Percentiles rank a stretch among this genome's conserved stretches.
Conservation (phyloP, 768 basidiomycete species). For the Hericium erinaceus region DNA sequence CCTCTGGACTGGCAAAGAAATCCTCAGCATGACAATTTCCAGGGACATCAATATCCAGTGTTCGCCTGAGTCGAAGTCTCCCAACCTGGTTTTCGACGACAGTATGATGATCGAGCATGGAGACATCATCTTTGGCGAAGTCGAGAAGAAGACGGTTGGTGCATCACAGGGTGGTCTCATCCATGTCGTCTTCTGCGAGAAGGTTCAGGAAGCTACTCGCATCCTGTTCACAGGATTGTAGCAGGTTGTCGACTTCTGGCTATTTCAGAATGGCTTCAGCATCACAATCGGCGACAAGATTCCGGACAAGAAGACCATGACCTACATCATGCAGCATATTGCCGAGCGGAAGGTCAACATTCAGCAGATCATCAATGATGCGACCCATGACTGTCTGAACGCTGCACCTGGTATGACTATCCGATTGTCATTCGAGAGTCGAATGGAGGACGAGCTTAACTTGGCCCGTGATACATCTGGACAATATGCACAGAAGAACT, state of each 20-base stretch:
- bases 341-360: conserved; percentile 74
- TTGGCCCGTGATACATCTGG: conserved; percentile 92
- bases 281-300: conserved; percentile 99
- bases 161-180: conserved; percentile 90
- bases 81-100: conserved; percentile 82
- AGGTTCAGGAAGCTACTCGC: conserved; percentile 86
- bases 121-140: conserved; percentile 88
- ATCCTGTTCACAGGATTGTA: conserved; percentile 91
- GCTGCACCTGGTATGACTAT: conserved; percentile 97
- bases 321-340: conserved; percentile 75
- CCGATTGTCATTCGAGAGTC: conserved; percentile 94
- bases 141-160: conserved; percentile 99
- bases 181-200: conserved; percentile 95
- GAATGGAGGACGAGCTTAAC: conserved; percentile 86
- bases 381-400: conserved; percentile 80
- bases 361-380: conserved; percentile 68
- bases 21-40: conserved; percentile 85
- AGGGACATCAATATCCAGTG: conserved; percentile 91
- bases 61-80: conserved; percentile 66
- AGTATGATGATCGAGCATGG: conserved; percentile 97
- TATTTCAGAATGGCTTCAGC: conserved; percentile 97
- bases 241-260: conserved; percentile 95
- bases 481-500: conserved; percentile 87
- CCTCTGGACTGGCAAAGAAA: conserved; percentile 96
- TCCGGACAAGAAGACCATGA: conserved; percentile 84